Conservation (phyloP, 257 asterid genomes). For the Verbena officinalis region DNA sequence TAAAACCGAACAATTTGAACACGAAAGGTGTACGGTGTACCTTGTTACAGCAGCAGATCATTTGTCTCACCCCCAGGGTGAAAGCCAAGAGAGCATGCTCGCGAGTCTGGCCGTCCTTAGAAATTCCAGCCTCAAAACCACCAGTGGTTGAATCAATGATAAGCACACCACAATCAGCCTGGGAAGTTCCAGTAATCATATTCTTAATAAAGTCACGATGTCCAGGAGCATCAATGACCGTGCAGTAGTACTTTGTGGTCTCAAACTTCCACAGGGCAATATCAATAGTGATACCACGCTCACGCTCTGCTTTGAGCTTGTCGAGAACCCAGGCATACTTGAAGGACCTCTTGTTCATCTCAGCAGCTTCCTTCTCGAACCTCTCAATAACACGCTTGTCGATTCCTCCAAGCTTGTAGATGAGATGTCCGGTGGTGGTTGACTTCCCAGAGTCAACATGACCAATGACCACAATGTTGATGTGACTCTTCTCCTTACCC, state of each 20-base stretch:
- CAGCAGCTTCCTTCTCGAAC: slow-evolving; percentile 80
- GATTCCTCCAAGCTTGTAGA: slow-evolving; percentile 58
- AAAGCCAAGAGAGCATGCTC: slow-evolving; percentile 84
- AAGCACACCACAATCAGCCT: slow-evolving; percentile 85
- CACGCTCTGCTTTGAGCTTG: slow-evolving; percentile 92
- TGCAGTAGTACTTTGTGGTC: slow-evolving; percentile 88
- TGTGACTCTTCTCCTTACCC: slow-evolving; percentile 55
- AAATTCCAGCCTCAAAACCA: slow-evolving; percentile 87
- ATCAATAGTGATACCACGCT: slow-evolving; percentile 85
- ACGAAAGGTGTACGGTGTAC: slow-evolving; percentile 28
- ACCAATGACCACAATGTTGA: slow-evolving; percentile 56
- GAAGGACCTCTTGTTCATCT: slow-evolving; percentile 82
- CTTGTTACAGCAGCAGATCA: slow-evolving; percentile 84
- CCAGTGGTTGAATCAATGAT: slow-evolving; percentile 87
- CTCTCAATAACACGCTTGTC: slow-evolving; percentile 68
- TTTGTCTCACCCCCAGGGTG: slow-evolving; percentile 80
- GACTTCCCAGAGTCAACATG: slow-evolving; percentile 63
- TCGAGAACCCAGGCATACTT: slow-evolving; percentile 88
- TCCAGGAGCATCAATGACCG: slow-evolving; percentile 89
- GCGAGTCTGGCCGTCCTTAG: slow-evolving; percentile 89
- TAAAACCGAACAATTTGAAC: background rate
- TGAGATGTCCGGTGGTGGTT: slow-evolving; percentile 55
- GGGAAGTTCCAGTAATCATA: slow-evolving; percentile 83
- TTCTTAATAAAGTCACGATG: slow-evolving; percentile 78
- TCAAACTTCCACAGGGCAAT: slow-evolving; percentile 89